phyloP scores from a whole-genome alignment of 306 rosid species.

The Senna tora region DNA sequence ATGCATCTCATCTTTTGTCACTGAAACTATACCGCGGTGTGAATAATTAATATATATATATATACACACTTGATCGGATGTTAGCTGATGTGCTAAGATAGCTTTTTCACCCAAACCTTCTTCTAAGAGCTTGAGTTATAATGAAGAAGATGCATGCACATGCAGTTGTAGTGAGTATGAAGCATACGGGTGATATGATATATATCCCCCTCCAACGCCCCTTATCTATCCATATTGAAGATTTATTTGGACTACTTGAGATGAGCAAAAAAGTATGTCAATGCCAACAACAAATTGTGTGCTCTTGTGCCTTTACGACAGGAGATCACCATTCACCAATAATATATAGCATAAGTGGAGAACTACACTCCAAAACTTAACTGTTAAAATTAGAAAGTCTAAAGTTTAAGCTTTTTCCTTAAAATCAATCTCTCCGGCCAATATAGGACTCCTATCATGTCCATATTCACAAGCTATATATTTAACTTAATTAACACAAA shows the following conservation, averaged over 20 bases:
- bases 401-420: too few species aligned
- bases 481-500: too few species aligned
- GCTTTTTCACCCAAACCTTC: not conserved
- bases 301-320: not conserved
- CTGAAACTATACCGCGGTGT: too few species aligned
- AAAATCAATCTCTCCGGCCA: too few species aligned
- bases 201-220: not conserved
- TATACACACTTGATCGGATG: not conserved
- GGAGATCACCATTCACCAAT: not conserved
- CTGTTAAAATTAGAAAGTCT: too few species aligned
- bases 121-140: not conserved
- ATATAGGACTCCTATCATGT: too few species aligned
- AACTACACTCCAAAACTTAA: too few species aligned
- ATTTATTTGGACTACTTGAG: too few species aligned
- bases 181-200: not conserved
- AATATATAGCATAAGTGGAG: too few species aligned
- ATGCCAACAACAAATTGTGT: not conserved
- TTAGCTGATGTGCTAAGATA: not conserved
- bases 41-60: not conserved
- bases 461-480: too few species aligned
- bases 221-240: not conserved
- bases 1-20: slow-evolving; percentile 4
- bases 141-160: not conserved
- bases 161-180: not conserved
- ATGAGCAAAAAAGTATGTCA: not conserved